Base-by-base conservation (phyloP, 2,329 filamentous ascomycete genomes). In the Arthrobotrys sphaeroides region DNA sequence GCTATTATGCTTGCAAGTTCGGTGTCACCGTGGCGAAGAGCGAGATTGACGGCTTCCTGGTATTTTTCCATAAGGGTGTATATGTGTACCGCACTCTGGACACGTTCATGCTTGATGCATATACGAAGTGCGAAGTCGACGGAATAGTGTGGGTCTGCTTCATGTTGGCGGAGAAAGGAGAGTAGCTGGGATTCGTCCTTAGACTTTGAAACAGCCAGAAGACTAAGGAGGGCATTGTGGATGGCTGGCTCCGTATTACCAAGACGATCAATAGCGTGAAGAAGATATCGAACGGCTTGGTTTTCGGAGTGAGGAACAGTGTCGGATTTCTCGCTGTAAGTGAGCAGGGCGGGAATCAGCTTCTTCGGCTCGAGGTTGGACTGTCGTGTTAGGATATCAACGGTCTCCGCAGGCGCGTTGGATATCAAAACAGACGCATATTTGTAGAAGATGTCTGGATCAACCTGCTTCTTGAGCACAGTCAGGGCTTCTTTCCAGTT, bases 371-470 rank as follows among this genome's bases (percentile, higher is more conserved):
- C 90, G 22, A 99, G 87, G 77, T 93, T 92, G 3, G 89, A 86
- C 81, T 98, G 94, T 36, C 95, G 89, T 91, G 96, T 97, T 80
- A 99, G 84, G 33, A 99, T 93, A 79, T 99, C 94, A n/a, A 98
- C 91, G 22, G 96, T 85, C 61, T 96, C 94, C 4, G 90, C 87
- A 0, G 94, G 89, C 2, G 90, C 90, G 81, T 97, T 92, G 13
- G 90, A 90, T 91, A 99, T 97, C 53, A 99, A 87, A n/a, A 98
- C 94, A 80, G 91, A 97, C 84, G 93, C 95, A 82, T 98, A 97
- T 77, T 92, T 91, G 85, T 98, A 98, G 83, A 98, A 99, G 49
- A 96, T 92, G 59, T 96, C 93, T 0, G 92, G 88, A 59, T 96
- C 91, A 3, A 90, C 96, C 83, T 99, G 95, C 82, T 91, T 93